phyloP scores from a whole-genome alignment of 2,329 filamentous ascomycete genomes.

The Neofusicoccum umdonicola region DNA sequence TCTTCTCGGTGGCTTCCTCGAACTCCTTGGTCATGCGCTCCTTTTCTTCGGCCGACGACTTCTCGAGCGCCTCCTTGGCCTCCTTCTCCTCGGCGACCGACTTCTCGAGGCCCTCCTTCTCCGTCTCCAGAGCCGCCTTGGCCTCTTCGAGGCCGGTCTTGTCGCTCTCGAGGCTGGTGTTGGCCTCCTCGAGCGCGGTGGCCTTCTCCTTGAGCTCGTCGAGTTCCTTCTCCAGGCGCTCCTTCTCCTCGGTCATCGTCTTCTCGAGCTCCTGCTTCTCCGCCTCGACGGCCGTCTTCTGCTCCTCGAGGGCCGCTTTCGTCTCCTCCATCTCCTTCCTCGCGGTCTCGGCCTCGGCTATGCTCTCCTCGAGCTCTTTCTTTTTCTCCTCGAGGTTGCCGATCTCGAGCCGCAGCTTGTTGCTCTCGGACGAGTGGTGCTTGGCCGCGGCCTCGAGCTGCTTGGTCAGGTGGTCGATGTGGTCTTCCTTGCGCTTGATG shows the following conservation, averaged over 20 bases:
- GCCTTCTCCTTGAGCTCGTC: constrained; percentile 42
- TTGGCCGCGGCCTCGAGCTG: constrained; percentile 50
- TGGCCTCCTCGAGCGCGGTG: constrained; percentile 48
- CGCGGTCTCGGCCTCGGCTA: constrained; percentile 44
- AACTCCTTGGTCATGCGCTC: constrained; percentile 36
- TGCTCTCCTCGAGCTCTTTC: constrained; percentile 49
- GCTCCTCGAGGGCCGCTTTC: constrained; percentile 29
- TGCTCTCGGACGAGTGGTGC: constrained; percentile 51
- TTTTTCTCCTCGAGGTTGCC: constrained; percentile 53
- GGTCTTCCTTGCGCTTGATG: constrained; percentile 52
- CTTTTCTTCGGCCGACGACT: constrained; percentile 36
- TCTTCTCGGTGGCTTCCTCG: constrained; percentile 41
- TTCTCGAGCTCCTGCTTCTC: constrained; percentile 46
- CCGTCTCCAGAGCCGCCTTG: constrained; percentile 30
- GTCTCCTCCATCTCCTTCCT: constrained; percentile 38
- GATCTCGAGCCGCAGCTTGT: constrained; percentile 51
- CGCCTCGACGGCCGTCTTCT: constrained; percentile 40
- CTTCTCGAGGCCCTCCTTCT: constrained; percentile 40
- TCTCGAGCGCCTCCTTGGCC: constrained; percentile 46
- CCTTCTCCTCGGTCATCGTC: constrained; percentile 35
- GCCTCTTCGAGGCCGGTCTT: constrained; percentile 37
- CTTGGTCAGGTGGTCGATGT: constrained; percentile 52
- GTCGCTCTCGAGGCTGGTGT: constrained; percentile 43
- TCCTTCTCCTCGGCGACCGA: constrained; percentile 30
- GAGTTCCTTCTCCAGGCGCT: constrained; percentile 35